phyloP scores from a whole-genome alignment of 495 filamentous ascomycete genomes.

The Talaromyces adpressus region DNA sequence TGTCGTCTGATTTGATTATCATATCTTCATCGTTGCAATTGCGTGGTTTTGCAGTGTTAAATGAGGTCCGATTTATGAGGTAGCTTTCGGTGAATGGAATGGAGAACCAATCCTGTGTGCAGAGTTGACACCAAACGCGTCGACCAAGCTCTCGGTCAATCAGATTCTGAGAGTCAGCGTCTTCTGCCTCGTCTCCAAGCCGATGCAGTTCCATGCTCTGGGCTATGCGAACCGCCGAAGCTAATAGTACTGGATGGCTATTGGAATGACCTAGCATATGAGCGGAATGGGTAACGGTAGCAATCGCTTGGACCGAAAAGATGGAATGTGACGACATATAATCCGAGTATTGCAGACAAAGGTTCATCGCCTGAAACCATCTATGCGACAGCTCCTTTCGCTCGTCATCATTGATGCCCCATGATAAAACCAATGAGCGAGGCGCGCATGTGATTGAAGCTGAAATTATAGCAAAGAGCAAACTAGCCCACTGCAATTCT shows the following conservation, averaged over 20 bases:
- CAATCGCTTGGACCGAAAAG: conserved; percentile 37
- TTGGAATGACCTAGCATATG: conserved; percentile 41
- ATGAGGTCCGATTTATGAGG: conserved; percentile 34
- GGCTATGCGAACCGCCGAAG: conserved; percentile 32
- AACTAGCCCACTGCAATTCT: conserved; percentile 31
- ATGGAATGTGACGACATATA: conserved; percentile 30
- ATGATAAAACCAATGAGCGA: conserved; percentile 15
- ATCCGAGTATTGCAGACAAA: conserved; percentile 29
- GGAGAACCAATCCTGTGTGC: conserved; percentile 42
- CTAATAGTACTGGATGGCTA: conserved; percentile 31
- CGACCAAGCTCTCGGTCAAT: conserved; percentile 32
- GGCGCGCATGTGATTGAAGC: conserved; percentile 31
- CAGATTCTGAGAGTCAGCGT: background rate
- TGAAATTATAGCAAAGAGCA: conserved; percentile 33
- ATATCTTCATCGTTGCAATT: conserved; percentile 35
- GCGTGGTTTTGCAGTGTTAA: conserved; percentile 28
- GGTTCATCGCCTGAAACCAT: conserved; percentile 29
- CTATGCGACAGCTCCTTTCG: conserved; percentile 22
- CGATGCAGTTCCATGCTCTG: conserved; percentile 29
- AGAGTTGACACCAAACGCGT: conserved; percentile 38
- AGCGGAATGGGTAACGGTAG: conserved; percentile 36
- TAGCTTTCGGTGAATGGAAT: conserved; percentile 42
- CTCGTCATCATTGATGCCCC: conserved; percentile 30
- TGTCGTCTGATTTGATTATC: conserved; percentile 19
- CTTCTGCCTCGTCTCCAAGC: conserved; percentile 18